phyloP scores from a whole-genome alignment of 768 basidiomycete genomes.

The Panellus pusillus region DNA sequence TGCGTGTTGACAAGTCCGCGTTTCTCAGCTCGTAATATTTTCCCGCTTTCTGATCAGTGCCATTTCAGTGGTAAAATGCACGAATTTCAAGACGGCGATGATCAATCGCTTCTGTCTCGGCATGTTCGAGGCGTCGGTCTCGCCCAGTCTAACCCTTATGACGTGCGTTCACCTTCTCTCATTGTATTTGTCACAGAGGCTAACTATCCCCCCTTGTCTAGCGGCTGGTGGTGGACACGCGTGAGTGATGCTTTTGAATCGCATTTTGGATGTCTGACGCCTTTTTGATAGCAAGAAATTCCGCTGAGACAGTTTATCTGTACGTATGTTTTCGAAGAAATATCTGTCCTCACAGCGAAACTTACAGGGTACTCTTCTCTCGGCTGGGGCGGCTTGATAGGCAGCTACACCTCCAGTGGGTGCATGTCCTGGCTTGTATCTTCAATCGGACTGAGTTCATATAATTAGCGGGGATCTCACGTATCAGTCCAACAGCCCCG shows the following conservation, averaged over 20 bases:
- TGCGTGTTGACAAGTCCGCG: slow-evolving; percentile 18
- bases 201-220: neutral
- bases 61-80: slow-evolving; percentile 21
- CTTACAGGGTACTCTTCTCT: slow-evolving; percentile 21
- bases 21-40: neutral
- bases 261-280: neutral
- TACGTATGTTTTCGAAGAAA: neutral
- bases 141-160: slow-evolving; percentile 23
- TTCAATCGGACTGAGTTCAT: too few relatives aligned
- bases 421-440: too few relatives aligned
- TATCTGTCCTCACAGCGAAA: neutral
- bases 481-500: slow-evolving; percentile 13
- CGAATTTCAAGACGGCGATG: slow-evolving; percentile 23
- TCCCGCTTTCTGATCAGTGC: neutral
- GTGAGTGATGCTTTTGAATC: neutral
- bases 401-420: slow-evolving; percentile 10
- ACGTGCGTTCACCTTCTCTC: slow-evolving; percentile 12
- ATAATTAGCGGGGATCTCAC: slow-evolving; percentile 17
- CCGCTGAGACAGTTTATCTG: slow-evolving; percentile 21
- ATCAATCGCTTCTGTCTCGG: slow-evolving; percentile 21
- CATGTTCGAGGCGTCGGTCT: slow-evolving; percentile 21
- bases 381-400: slow-evolving; percentile 23
- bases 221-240: slow-evolving; percentile 23
- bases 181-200: neutral
- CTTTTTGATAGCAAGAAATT: slow-evolving; percentile 11